phyloP scores from a whole-genome alignment of 768 basidiomycete species.

The Leccinum imitatum region DNA sequence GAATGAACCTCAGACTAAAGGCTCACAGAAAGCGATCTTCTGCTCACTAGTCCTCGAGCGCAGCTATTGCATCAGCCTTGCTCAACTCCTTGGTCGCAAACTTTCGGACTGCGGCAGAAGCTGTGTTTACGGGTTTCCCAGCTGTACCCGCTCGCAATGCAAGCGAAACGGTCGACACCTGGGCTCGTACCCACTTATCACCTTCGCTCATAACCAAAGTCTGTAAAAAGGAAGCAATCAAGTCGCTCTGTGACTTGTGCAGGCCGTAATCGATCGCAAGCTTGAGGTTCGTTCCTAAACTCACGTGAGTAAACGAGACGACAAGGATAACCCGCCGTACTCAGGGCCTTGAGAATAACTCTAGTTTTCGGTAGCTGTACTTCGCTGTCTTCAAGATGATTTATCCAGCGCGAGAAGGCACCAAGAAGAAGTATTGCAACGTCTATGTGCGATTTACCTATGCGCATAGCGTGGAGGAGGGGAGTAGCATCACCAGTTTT shows the following conservation, averaged over 20 bases:
- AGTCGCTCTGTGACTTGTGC: conserved; percentile 73
- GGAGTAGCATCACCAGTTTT: conserved; percentile 86
- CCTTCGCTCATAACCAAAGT: conserved; percentile 97
- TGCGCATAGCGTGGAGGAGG: conserved; percentile 86
- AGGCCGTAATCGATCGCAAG: conserved; percentile 90
- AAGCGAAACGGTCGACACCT: conserved; percentile 64
- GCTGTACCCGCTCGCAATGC: conserved; percentile 66
- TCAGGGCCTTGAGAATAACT: conserved; percentile 71
- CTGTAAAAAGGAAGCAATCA: conserved; percentile 92
- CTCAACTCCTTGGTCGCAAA: conserved; percentile 88
- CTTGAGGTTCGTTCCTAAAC: conserved; percentile 76
- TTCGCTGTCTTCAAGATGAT: conserved; percentile 81
- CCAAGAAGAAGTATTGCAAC: conserved; percentile 86
- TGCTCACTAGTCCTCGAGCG: conserved; percentile 89
- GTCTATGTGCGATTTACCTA: conserved; percentile 72
- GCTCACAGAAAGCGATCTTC: not conserved
- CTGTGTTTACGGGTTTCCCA: conserved; percentile 73
- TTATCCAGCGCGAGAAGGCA: conserved; percentile 90
- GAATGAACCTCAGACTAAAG: not conserved
- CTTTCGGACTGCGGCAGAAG: conserved; percentile 72
- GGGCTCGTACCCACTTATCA: conserved; percentile 80
- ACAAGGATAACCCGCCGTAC: conserved; percentile 71
- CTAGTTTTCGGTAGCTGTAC: conserved; percentile 67
- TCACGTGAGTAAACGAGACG: conserved; percentile 71
- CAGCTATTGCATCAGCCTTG: conserved; percentile 73